Evolutionary conservation across 768 basidiomycete genomes (phyloP).

Genomic region (Myochromella boudieri): DNA sequence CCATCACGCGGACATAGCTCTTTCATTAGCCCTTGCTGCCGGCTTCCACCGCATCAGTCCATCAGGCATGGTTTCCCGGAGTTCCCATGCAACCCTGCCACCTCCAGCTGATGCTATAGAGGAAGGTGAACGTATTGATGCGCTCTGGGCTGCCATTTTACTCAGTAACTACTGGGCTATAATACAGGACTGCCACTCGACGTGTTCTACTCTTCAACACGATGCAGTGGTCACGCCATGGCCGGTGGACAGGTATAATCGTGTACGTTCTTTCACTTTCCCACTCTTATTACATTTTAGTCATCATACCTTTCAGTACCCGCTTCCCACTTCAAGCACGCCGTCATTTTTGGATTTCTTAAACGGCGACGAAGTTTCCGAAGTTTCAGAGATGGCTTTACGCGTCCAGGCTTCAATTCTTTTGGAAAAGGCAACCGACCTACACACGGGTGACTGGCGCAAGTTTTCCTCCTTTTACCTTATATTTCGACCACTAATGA

Average conservation of each 20-base stretch:
- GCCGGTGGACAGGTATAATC: constrained; percentile 10
- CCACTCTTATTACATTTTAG: too few species aligned
- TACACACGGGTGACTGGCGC: background rate
- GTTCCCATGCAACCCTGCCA: background rate
- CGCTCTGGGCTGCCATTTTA: constrained; percentile 19
- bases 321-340: background rate
- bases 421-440: constrained; percentile 1
- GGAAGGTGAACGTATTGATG: constrained; percentile 17
- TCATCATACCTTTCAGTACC: background rate
- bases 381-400: constrained; percentile 8
- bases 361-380: background rate
- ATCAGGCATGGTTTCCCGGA: background rate
- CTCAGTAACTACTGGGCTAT: constrained; percentile 18
- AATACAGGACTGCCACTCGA: constrained; percentile 11
- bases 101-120: constrained; percentile 15
- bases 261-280: too few species aligned
- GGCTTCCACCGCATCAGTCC: constrained; percentile 15
- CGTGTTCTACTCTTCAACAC: background rate
- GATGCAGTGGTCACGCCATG: constrained; percentile 12
- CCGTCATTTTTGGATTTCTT: constrained; percentile 3
- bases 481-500: background rate
- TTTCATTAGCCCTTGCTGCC: constrained; percentile 15
- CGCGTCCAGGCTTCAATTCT: constrained; percentile 4
- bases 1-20: constrained; percentile 14
- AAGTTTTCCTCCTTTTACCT: background rate